phyloP scores from a whole-genome alignment of 2,329 filamentous ascomycete species.

The Erysiphe neolycopersici region DNA sequence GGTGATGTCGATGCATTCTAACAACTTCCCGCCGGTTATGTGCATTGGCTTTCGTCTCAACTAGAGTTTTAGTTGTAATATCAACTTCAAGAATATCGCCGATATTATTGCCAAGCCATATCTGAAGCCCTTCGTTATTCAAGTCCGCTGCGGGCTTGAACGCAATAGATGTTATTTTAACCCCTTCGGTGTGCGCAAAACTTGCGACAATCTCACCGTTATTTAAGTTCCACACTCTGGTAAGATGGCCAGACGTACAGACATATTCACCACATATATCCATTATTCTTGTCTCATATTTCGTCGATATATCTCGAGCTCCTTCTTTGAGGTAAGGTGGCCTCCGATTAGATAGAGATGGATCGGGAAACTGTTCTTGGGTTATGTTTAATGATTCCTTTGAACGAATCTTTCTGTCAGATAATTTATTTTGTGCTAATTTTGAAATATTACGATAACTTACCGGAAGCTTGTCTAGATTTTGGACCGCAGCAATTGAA shows the following conservation, averaged over 20 bases:
- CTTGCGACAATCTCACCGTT: constrained; percentile 64
- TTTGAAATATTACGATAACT: too few relatives aligned
- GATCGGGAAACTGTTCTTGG: constrained; percentile 45
- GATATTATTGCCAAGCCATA: constrained; percentile 77
- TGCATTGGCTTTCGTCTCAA: constrained; percentile 39
- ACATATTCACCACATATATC: constrained; percentile 72
- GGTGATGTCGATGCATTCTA: constrained; percentile 62
- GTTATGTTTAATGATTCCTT: constrained; percentile 3
- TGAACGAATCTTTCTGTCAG: too few relatives aligned
- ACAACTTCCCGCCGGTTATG: constrained; percentile 59
- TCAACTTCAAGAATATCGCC: constrained; percentile 84
- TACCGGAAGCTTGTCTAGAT: too few relatives aligned
- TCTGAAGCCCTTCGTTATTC: constrained; percentile 48
- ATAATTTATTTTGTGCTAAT: too few relatives aligned
- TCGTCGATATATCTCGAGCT: constrained; percentile 50
- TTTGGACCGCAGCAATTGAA: too few relatives aligned
- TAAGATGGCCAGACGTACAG: constrained; percentile 67
- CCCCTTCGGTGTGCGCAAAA: constrained; percentile 57
- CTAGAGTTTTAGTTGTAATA: constrained; percentile 42
- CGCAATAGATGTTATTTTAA: constrained; percentile 52
- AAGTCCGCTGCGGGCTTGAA: constrained; percentile 65
- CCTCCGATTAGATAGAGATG: constrained; percentile 58
- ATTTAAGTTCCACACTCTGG: constrained; percentile 62
- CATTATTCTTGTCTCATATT: constrained; percentile 65
- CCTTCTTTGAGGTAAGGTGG: constrained; percentile 50